These are phyloP conservation scores for Liriodendron chinense DNA, from an alignment of 164 flowering plant genomes.

Conservation along the genomic window DNA sequence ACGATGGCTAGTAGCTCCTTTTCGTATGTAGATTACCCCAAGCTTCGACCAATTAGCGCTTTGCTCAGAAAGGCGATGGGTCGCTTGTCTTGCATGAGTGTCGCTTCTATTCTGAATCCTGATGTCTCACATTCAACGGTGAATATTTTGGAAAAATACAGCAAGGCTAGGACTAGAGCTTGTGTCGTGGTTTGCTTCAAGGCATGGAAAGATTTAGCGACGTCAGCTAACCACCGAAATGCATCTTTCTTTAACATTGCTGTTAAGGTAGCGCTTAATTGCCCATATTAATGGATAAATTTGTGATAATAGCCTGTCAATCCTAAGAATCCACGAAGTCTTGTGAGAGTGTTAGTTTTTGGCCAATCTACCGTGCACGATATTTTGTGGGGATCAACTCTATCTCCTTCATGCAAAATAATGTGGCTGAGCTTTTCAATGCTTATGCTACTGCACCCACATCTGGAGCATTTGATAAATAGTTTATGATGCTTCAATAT, in stretches of 20 bases:
- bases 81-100: not conserved
- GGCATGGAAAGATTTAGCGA: not conserved
- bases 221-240: not conserved
- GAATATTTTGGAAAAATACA: not conserved
- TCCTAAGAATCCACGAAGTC: not conserved
- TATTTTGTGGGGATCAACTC: not conserved
- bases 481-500: not conserved
- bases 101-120: not conserved
- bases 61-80: slow-evolving; percentile 3
- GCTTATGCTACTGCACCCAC: not conserved
- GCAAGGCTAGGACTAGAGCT: not conserved
- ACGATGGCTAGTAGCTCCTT: slow-evolving; percentile 1
- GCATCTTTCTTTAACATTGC: not conserved
- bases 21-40: not conserved
- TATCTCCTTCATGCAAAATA: not conserved
- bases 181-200: not conserved
- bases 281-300: not conserved
- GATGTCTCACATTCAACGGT: slow-evolving; percentile 1
- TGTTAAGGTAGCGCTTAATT: not conserved
- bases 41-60: not conserved
- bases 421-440: slow-evolving; percentile 1
- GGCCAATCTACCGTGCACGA: not conserved
- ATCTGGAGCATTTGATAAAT: not conserved
- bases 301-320: not conserved
- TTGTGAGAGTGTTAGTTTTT: not conserved